Evolutionary conservation across 768 basidiomycete species (phyloP).

Genomic region (Podaxis sp.): DNA sequence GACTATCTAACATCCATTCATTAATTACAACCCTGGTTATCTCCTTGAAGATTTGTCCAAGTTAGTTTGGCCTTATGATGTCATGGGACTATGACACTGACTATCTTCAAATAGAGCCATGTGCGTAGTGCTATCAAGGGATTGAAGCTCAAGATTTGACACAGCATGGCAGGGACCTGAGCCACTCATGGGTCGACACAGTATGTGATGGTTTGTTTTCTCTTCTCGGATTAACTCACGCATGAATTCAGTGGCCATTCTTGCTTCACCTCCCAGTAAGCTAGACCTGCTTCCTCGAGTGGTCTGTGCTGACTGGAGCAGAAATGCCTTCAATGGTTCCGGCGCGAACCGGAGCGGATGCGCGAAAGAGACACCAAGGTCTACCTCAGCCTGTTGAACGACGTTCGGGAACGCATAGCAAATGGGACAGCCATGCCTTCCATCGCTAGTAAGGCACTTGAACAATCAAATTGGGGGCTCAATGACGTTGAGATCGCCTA

Average conservation of each 20-base stretch:
- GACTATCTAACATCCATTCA: neutral
- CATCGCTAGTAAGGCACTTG: conserved; percentile 34
- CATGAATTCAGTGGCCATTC: conserved; percentile 11
- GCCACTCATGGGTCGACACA: conserved; percentile 9
- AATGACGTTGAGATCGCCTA: conserved; percentile 40
- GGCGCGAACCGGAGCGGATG: conserved; percentile 21
- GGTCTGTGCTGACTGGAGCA: neutral
- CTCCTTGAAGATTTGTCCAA: conserved; percentile 7
- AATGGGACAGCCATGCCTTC: conserved; percentile 22
- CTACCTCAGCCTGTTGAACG: conserved; percentile 21
- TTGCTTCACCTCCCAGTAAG: conserved; percentile 14
- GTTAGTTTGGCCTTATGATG: neutral
- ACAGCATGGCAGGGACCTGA: conserved; percentile 7
- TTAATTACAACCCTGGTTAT: conserved; percentile 4
- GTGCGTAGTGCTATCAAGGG: neutral
- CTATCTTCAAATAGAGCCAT: neutral
- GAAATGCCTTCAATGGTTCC: conserved; percentile 28
- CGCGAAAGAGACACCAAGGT: conserved; percentile 20
- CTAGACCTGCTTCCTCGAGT: neutral
- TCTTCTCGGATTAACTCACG: neutral
- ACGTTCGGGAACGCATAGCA: conserved; percentile 19
- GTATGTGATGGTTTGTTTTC: neutral
- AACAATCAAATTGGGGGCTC: conserved; percentile 37
- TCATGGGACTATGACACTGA: neutral
- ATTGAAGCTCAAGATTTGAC: neutral